Evolutionary conservation across 169 alveolate species (phyloP).

Genomic region (Plasmodium adleri): DNA sequence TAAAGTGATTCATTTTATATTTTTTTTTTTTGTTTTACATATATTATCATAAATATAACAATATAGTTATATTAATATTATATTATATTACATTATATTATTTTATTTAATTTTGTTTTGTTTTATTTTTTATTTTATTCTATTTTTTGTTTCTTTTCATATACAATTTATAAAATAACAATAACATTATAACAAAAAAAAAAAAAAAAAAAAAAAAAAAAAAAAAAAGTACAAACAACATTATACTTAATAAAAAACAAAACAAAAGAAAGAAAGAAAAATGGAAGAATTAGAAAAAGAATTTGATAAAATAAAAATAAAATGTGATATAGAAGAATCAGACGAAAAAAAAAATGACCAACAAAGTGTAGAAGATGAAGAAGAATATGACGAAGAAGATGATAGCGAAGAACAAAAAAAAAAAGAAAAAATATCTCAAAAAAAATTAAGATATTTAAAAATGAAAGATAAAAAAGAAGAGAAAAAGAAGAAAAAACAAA

Average conservation of each 20-base stretch:
- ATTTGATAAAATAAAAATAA: constrained; percentile 24
- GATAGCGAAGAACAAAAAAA: constrained; percentile 19
- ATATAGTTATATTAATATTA: no score
- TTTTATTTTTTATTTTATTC: no score
- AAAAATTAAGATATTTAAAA: constrained; percentile 45
- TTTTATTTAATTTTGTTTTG: no score
- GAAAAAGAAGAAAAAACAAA: constrained; percentile 42
- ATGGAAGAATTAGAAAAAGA: constrained; percentile 19
- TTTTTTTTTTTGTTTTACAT: no score
- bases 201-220: constrained; percentile 16
- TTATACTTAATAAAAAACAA: not conserved
- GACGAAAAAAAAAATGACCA: constrained; percentile 15
- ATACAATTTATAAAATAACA: not conserved
- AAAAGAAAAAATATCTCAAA: constrained; percentile 47
- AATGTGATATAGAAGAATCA: constrained; percentile 24
- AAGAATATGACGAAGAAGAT: constrained; percentile 31
- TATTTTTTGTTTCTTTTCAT: no score
- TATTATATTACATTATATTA: no score
- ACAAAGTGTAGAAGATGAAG: constrained; percentile 29
- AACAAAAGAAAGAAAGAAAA: constrained; percentile 2
- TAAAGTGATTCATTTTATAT: no score
- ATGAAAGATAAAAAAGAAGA: constrained; percentile 74
- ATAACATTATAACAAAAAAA: constrained; percentile 1
- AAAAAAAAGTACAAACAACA: not conserved
- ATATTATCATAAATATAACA: no score